Evolutionary conservation across 1,139 yeast species (phyloP).

Genomic region (Pichia sp.): DNA sequence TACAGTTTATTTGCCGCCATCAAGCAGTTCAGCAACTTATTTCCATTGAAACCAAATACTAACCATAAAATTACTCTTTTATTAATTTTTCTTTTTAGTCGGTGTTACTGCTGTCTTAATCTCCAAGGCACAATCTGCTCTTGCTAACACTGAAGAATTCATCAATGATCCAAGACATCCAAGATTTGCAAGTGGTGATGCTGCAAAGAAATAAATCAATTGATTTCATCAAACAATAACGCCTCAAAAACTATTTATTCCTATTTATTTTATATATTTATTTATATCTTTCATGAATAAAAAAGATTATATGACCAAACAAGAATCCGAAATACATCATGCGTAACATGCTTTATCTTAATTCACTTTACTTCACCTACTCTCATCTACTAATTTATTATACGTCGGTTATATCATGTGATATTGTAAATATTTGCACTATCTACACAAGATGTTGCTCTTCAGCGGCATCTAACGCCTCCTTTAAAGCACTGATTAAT

Average conservation of each 20-base stretch:
- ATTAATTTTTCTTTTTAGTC: constrained; percentile 21
- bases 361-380: neutral
- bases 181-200: constrained; percentile 50
- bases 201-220: constrained; percentile 25
- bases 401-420: no score
- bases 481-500: constrained; percentile 46
- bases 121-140: constrained; percentile 48
- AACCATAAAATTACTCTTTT: constrained; percentile 10
- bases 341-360: neutral
- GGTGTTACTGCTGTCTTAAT: constrained; percentile 48
- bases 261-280: constrained; percentile 2
- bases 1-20: neutral
- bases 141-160: constrained; percentile 52
- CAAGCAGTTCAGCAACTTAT: neutral
- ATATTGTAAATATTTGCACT: no score
- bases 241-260: neutral
- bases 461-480: constrained; percentile 51
- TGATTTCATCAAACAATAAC: neutral
- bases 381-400: neutral
- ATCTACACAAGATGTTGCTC: constrained; percentile 22
- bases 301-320: constrained; percentile 8
- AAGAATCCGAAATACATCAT: no score
- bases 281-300: constrained; percentile 1
- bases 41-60: constrained; percentile 7
- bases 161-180: constrained; percentile 78